phyloP scores from a whole-genome alignment of 495 filamentous ascomycete genomes.

The Oleoguttula mirabilis region DNA sequence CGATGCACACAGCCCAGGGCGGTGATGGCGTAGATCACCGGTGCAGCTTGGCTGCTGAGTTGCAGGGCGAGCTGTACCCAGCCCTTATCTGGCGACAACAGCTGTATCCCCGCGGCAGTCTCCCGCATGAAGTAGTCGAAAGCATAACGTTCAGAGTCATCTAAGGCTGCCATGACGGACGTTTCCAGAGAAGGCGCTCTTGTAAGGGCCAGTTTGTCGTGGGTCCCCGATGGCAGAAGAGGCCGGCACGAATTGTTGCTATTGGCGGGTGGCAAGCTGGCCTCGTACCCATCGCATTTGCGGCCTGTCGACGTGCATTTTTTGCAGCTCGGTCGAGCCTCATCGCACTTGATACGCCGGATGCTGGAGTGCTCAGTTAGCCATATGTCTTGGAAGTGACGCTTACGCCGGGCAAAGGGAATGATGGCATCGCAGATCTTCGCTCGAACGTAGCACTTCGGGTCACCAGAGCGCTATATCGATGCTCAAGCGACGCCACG shows the following conservation, averaged over 20 bases:
- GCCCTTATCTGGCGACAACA: neutral
- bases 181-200: neutral
- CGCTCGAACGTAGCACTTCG: neutral
- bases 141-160: neutral
- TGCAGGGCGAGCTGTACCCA: neutral
- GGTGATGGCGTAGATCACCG: neutral
- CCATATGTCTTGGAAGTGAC: too few relatives aligned
- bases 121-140: neutral
- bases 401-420: too few relatives aligned
- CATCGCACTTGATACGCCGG: conserved; percentile 1
- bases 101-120: neutral
- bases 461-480: too few relatives aligned
- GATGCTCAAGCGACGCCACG: too few relatives aligned
- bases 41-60: neutral
- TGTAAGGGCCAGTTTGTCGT: neutral
- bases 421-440: too few relatives aligned
- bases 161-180: neutral
- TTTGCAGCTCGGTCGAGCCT: neutral
- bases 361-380: neutral
- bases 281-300: neutral
- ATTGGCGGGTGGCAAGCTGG: neutral
- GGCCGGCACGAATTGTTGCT: neutral
- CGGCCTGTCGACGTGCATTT: neutral
- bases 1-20: neutral
- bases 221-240: neutral